These are phyloP conservation scores for Castanea mollissima DNA, from an alignment of 306 rosid genomes.

Conservation along the genomic window DNA sequence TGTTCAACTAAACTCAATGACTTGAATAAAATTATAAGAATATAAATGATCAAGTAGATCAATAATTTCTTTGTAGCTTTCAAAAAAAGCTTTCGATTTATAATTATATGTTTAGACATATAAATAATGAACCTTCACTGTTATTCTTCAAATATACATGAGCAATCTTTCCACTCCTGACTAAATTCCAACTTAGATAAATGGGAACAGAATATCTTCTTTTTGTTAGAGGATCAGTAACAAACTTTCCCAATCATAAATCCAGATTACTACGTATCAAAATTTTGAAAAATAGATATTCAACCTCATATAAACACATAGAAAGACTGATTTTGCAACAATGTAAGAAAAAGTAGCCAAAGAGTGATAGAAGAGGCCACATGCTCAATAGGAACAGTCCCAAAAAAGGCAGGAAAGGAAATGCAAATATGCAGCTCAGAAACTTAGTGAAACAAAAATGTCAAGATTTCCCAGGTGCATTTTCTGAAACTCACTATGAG, in stretches of 20 bases:
- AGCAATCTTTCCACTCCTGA: neutral
- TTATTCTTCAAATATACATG: neutral
- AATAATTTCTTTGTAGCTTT: neutral
- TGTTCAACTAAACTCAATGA: constrained; percentile 15
- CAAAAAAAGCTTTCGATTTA: neutral
- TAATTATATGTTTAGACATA: neutral
- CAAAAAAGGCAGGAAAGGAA: neutral
- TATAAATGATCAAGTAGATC: neutral
- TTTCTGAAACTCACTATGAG: constrained; percentile 5
- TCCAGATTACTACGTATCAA: neutral
- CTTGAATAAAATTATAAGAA: neutral
- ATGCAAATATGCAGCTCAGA: neutral
- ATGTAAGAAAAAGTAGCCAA: neutral
- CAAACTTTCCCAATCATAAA: neutral
- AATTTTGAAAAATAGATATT: neutral
- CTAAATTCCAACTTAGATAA: neutral
- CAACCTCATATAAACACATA: neutral
- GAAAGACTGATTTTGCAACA: neutral
- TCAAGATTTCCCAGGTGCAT: constrained; percentile 6
- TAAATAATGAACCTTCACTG: neutral
- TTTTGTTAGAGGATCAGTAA: neutral
- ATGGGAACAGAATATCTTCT: neutral
- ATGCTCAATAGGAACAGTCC: neutral
- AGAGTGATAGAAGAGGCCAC: neutral
- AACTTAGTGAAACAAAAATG: constrained; percentile 7